Percentiles rank a stretch among this genome's conserved stretches.
These are phyloP conservation scores for Aureobasidium uvarum DNA, from an alignment of 2,329 filamentous ascomycete species.

Conservation along the genomic window DNA sequence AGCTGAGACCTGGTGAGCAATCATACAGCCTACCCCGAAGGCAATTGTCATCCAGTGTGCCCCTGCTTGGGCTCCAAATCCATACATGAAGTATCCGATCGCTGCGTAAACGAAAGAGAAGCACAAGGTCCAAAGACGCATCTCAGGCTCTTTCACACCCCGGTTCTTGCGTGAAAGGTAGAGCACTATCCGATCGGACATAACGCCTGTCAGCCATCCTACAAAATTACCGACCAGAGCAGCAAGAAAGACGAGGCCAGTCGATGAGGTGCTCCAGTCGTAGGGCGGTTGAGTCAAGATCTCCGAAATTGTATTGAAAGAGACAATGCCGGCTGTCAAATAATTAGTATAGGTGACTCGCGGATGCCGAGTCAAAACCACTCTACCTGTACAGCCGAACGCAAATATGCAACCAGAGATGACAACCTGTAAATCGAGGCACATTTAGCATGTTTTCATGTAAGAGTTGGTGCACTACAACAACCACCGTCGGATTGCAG, in stretches of 20 bases:
- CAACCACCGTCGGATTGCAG: too few species aligned
- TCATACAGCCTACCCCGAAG: constrained; percentile 42
- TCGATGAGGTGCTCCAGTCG: constrained; percentile 39
- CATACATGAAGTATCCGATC: constrained; percentile 43
- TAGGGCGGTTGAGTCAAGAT: constrained; percentile 41
- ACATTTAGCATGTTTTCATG: too few species aligned
- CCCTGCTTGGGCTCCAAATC: constrained; percentile 41
- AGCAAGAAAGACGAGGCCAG: constrained; percentile 33
- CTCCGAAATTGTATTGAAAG: constrained; percentile 44
- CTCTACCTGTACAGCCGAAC: constrained; percentile 40
- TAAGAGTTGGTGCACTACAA: too few species aligned
- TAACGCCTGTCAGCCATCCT: constrained; percentile 40
- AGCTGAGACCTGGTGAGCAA: constrained; percentile 44
- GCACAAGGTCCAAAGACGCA: constrained; percentile 39
- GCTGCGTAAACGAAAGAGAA: constrained; percentile 39
- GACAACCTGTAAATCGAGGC: constrained; percentile 31
- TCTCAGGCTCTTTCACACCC: constrained; percentile 33
- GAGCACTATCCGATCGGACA: constrained; percentile 45
- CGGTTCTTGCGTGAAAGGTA: constrained; percentile 30
- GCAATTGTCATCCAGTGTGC: constrained; percentile 41
- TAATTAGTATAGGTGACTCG: not conserved
- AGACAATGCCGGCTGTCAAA: constrained; percentile 39
- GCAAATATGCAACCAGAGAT: constrained; percentile 44
- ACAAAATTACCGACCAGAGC: constrained; percentile 32
- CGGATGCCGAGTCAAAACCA: not conserved